Evolutionary conservation across 805 yeast genomes (phyloP).

Genomic region (Metschnikowia chrysomelidarum): DNA sequence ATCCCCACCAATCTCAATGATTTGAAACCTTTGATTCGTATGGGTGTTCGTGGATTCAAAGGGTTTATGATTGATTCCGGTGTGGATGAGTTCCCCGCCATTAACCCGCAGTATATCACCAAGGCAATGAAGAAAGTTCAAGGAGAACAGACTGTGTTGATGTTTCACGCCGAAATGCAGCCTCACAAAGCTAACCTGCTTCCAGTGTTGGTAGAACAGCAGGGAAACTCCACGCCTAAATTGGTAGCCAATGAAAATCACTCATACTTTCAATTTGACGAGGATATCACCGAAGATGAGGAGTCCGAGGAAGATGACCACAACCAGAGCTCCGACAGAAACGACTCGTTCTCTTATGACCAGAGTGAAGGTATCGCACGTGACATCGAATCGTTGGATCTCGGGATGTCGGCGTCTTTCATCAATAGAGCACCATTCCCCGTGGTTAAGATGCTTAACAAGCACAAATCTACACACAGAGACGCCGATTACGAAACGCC

Average conservation of each 20-base stretch:
- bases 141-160: conserved; percentile 63
- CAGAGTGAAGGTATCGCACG: conserved; percentile 13
- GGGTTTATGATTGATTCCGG: conserved; percentile 92
- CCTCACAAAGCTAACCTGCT: conserved; percentile 26
- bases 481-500: conserved; percentile 33
- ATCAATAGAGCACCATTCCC: conserved; percentile 39
- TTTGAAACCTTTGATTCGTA: conserved; percentile 68
- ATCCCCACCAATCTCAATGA: conserved; percentile 74
- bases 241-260: conserved; percentile 23
- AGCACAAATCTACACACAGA: conserved; percentile 12
- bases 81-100: conserved; percentile 93
- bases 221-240: conserved; percentile 24
- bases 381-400: conserved; percentile 32
- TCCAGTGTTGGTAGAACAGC: conserved; percentile 24
- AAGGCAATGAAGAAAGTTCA: conserved; percentile 64
- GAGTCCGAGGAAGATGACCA: conserved; percentile 12
- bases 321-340: conserved; percentile 8
- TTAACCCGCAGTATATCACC: conserved; percentile 60
- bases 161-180: conserved; percentile 95
- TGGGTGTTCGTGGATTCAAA: conserved; percentile 93
- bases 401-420: conserved; percentile 42
- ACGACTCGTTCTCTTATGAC: conserved; percentile 7
- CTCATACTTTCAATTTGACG: conserved; percentile 20
- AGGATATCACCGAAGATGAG: conserved; percentile 14
- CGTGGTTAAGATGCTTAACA: conserved; percentile 32